A percentile compares a stretch with the other conserved stretches of the same genome.
phyloP scores from a whole-genome alignment of 495 filamentous ascomycete species.

The Podospora comata region DNA sequence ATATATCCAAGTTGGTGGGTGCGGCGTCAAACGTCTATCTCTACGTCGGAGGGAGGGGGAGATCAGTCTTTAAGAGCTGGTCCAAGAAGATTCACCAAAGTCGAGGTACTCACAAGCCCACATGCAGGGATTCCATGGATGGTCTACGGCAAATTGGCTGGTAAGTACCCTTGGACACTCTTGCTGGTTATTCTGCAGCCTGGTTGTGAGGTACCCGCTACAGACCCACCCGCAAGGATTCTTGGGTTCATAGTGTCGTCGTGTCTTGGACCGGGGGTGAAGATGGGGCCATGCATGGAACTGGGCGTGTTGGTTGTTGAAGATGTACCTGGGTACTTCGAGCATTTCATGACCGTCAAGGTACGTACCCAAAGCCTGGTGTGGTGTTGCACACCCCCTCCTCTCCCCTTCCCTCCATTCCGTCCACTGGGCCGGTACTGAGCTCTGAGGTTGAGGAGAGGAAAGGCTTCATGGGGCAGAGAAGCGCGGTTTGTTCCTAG shows the following conservation, averaged over 20 bases:
- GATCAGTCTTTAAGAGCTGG: background rate
- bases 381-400: background rate
- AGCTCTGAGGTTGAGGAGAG: background rate
- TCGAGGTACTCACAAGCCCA: background rate
- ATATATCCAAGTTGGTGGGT: constrained; percentile 10
- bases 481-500: background rate
- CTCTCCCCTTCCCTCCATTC: background rate
- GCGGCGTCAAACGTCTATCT: constrained; percentile 8
- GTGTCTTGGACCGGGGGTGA: background rate
- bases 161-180: constrained; percentile 6
- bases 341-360: background rate
- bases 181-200: constrained; percentile 23
- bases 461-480: background rate
- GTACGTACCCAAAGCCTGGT: constrained; percentile 1
- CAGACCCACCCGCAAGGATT: constrained; percentile 10
- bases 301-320: background rate
- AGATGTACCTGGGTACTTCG: background rate
- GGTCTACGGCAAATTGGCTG: constrained; percentile 5
- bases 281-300: constrained; percentile 16
- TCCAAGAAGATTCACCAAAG: background rate
- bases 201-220: constrained; percentile 22
- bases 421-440: background rate
- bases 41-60: background rate
- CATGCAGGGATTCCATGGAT: constrained; percentile 18
- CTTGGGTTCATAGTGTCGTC: constrained; percentile 6